These are phyloP conservation scores for Aspergillus affinis DNA, from an alignment of 495 filamentous ascomycete species.

Conservation along the genomic window DNA sequence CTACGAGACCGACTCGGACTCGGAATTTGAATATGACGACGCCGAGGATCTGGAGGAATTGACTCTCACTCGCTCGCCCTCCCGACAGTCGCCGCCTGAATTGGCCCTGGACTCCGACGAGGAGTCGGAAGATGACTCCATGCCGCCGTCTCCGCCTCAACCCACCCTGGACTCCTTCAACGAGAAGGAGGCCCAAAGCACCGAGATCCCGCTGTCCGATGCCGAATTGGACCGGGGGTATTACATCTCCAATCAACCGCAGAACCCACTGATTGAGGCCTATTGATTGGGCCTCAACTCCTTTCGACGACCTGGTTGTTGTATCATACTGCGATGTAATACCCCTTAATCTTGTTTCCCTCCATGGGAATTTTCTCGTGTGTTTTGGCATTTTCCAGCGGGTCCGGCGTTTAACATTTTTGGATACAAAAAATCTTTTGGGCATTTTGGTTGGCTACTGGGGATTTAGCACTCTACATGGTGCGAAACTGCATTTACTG, in stretches of 20 bases:
- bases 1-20: conserved; percentile 53
- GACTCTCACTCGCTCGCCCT: conserved; percentile 70
- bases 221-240: conserved; percentile 58
- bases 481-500: conserved; percentile 7
- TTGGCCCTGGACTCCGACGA: conserved; percentile 66
- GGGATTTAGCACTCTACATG: conserved; percentile 7
- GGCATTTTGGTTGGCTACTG: conserved; percentile 4
- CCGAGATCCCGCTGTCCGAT: conserved; percentile 45
- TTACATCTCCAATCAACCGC: conserved; percentile 54
- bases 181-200: conserved; percentile 61
- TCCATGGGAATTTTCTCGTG: neutral
- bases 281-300: conserved; percentile 34
- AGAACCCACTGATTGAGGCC: conserved; percentile 43
- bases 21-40: conserved; percentile 61
- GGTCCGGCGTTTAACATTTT: conserved; percentile 13
- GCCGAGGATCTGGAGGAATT: conserved; percentile 65
- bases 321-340: conserved; percentile 16
- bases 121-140: conserved; percentile 71
- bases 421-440: conserved; percentile 8
- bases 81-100: conserved; percentile 74
- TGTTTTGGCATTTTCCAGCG: conserved; percentile 12
- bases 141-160: conserved; percentile 82
- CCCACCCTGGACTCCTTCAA: conserved; percentile 65
- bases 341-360: conserved; percentile 7
- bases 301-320: conserved; percentile 4